A percentile compares a stretch with the other conserved stretches of the same genome.
Conservation (phyloP, 2,329 filamentous ascomycete genomes). For the Metarhizium album region DNA sequence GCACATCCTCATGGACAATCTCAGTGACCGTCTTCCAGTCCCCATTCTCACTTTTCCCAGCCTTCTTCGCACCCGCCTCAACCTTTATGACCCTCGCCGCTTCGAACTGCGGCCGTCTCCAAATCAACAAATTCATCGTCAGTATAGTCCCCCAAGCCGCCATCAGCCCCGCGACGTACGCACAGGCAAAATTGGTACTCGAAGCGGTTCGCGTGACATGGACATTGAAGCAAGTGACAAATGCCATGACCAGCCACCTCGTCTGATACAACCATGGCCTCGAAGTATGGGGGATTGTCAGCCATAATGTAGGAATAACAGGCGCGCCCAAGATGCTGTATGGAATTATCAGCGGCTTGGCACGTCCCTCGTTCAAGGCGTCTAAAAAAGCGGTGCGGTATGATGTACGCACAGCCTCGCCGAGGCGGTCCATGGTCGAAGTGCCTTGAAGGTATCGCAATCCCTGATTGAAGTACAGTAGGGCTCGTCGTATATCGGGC, state of each 20-base stretch:
- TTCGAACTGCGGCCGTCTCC: constrained; percentile 45
- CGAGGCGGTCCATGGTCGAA: constrained; percentile 11
- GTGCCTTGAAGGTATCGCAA: background rate
- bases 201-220: constrained; percentile 30
- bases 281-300: constrained; percentile 42
- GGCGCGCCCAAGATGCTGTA: constrained; percentile 36
- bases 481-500: background rate
- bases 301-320: constrained; percentile 41
- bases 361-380: constrained; percentile 25
- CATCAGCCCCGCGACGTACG: constrained; percentile 40
- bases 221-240: constrained; percentile 32
- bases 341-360: constrained; percentile 41
- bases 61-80: background rate
- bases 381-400: constrained; percentile 28
- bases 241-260: constrained; percentile 36
- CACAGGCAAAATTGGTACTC: constrained; percentile 39
- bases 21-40: background rate
- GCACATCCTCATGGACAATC: background rate
- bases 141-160: constrained; percentile 40
- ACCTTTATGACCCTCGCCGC: constrained; percentile 37
- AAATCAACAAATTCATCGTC: constrained; percentile 38
- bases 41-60: constrained; percentile 1
- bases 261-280: constrained; percentile 39
- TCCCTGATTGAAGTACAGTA: background rate
- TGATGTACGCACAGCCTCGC: constrained; percentile 16